These are phyloP conservation scores for Penicillium diatomitis DNA, from an alignment of 495 filamentous ascomycete species.

Conservation along the genomic window DNA sequence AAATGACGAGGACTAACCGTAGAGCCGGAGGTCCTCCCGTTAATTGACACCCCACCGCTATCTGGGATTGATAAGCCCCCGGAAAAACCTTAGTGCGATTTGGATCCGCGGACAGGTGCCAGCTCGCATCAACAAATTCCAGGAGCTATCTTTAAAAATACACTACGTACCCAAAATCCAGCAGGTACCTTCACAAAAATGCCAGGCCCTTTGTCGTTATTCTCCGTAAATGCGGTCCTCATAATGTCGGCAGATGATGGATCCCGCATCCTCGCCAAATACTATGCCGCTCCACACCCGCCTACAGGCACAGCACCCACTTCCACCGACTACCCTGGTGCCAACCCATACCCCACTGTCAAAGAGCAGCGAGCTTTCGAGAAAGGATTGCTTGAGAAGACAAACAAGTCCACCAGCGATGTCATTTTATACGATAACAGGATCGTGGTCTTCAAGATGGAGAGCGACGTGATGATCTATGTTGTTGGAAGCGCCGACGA, in stretches of 20 bases:
- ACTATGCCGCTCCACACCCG: conserved; percentile 83
- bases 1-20: too few species aligned
- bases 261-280: conserved; percentile 87
- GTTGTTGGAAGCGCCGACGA: conserved; percentile 87
- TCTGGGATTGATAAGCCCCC: background rate
- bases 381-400: conserved; percentile 92
- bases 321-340: conserved; percentile 48
- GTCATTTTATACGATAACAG: conserved; percentile 95
- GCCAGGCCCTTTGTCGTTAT: conserved; percentile 60
- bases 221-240: conserved; percentile 87
- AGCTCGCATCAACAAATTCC: conserved; percentile 24
- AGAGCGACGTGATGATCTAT: conserved; percentile 95
- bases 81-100: conserved; percentile 34
- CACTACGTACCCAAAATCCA: conserved; percentile 6
- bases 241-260: conserved; percentile 82
- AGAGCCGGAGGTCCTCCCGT: too few species aligned
- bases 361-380: conserved; percentile 95
- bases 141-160: conserved; percentile 3
- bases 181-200: conserved; percentile 17
- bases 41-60: too few species aligned
- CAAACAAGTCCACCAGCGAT: conserved; percentile 86
- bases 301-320: conserved; percentile 43
- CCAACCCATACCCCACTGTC: conserved; percentile 77
- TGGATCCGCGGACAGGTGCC: conserved; percentile 29
- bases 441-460: conserved; percentile 93